These are phyloP conservation scores for Citeromyces matritensis DNA, from an alignment of 805 yeast genomes.

Conservation along the genomic window DNA sequence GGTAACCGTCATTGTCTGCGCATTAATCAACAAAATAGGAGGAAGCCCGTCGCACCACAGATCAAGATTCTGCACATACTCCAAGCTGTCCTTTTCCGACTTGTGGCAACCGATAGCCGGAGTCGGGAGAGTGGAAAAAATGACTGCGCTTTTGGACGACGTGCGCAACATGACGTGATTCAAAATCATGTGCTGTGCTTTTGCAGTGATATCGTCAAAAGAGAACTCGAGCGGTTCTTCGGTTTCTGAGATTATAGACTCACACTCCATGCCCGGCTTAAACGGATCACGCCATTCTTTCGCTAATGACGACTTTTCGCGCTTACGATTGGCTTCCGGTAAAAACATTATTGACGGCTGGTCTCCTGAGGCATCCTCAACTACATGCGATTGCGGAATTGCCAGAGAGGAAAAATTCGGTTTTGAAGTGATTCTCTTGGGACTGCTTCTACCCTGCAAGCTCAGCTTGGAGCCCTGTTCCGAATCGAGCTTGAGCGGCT, in stretches of 20 bases:
- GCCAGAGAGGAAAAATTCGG: conserved; percentile 46
- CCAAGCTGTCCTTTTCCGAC: conserved; percentile 50
- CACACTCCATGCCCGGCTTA: neutral
- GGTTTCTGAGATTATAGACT: conserved; percentile 1
- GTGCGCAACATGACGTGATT: conserved; percentile 68
- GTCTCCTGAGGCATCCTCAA: conserved; percentile 55
- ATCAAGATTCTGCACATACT: conserved; percentile 63
- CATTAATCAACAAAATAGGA: conserved; percentile 69
- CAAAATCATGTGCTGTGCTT: conserved; percentile 77
- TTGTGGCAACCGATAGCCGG: conserved; percentile 76
- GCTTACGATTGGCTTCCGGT: conserved; percentile 21
- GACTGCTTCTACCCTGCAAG: neutral
- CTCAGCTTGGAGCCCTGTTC: neutral
- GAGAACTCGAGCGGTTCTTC: conserved; percentile 16
- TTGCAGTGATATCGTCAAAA: conserved; percentile 82
- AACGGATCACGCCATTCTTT: neutral
- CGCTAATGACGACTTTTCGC: conserved; percentile 1
- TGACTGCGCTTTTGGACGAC: conserved; percentile 54
- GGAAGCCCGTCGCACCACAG: conserved; percentile 76
- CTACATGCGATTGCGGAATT: conserved; percentile 50
- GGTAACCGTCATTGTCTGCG: conserved; percentile 93
- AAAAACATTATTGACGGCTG: conserved; percentile 51
- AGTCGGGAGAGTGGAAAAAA: conserved; percentile 83
- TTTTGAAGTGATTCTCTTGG: neutral
- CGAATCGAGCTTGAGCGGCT: neutral